A percentile compares a stretch with the other conserved stretches of the same genome.
These are phyloP conservation scores for Astrothelium subdiscretum DNA, from an alignment of 495 filamentous ascomycete species.

Conservation along the genomic window DNA sequence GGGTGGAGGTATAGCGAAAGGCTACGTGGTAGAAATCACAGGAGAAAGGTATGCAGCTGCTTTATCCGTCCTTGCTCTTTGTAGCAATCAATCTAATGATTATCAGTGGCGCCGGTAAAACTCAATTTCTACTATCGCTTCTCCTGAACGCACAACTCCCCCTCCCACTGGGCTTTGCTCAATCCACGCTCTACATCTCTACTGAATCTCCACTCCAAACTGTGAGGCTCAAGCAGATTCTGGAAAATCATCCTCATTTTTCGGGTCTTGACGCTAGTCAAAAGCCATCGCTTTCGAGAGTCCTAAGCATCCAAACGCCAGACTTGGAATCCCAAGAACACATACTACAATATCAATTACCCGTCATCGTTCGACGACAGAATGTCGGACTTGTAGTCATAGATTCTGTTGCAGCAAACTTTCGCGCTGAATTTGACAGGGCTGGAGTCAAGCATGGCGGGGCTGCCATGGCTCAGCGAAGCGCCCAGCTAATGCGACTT, in stretches of 20 bases:
- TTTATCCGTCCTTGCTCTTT: neutral
- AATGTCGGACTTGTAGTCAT: constrained; percentile 70
- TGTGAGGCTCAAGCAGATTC: constrained; percentile 63
- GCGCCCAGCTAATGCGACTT: constrained; percentile 58
- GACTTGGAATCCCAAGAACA: constrained; percentile 95
- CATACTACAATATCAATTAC: constrained; percentile 82
- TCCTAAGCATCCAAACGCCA: constrained; percentile 71
- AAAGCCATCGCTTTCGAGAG: constrained; percentile 52
- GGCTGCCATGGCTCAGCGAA: constrained; percentile 45
- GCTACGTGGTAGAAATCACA: constrained; percentile 79
- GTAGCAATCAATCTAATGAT: constrained; percentile 16
- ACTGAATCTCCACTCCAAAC: constrained; percentile 82
- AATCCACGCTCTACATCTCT: constrained; percentile 79
- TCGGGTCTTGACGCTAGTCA: constrained; percentile 30
- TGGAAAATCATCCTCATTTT: constrained; percentile 53
- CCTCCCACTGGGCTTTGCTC: constrained; percentile 53
- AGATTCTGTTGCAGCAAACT: constrained; percentile 90
- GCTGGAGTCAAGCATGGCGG: constrained; percentile 17
- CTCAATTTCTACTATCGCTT: constrained; percentile 78
- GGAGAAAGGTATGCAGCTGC: constrained; percentile 59
- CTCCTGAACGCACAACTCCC: constrained; percentile 74
- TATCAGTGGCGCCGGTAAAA: constrained; percentile 78
- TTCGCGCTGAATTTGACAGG: constrained; percentile 73
- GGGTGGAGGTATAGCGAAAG: constrained; percentile 72
- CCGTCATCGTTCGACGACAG: constrained; percentile 64